Percentiles rank a stretch among this genome's conserved stretches.
phyloP scores from a whole-genome alignment of 176 grass and related monocot genomes.

The Thalia dealbata region DNA sequence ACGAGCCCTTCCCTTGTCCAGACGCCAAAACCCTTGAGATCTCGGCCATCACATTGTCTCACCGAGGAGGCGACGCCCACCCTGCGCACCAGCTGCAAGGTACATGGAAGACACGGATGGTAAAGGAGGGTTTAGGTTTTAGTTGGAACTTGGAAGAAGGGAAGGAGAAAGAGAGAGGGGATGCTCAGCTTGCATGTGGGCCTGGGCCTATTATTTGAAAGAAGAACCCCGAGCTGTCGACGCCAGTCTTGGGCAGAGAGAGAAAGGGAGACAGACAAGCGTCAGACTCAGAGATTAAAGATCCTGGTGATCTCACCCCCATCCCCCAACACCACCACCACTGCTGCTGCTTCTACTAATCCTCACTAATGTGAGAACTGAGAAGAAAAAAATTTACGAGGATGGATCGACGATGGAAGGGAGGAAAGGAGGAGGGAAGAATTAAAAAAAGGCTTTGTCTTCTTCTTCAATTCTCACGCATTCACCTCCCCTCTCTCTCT shows the following conservation, averaged over 20 bases:
- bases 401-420: too few species aligned
- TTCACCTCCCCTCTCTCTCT: not conserved
- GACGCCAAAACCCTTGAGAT: not conserved
- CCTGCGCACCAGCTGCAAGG: not conserved
- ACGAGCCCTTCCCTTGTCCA: not conserved
- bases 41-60: slow-evolving; percentile 12
- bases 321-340: not conserved
- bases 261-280: not conserved
- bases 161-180: too few species aligned
- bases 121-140: slow-evolving; percentile 8
- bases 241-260: not conserved
- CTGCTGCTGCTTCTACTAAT: not conserved
- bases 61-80: not conserved
- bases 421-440: not conserved
- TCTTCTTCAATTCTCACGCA: too few species aligned
- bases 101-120: not conserved
- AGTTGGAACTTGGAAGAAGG: not conserved
- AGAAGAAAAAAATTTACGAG: too few species aligned
- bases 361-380: not conserved
- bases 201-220: not conserved
- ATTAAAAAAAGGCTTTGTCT: too few species aligned
- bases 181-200: not conserved
- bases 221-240: not conserved
- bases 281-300: slow-evolving; percentile 4
- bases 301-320: slow-evolving; percentile 7